Base-by-base conservation (phyloP, 106 monocot genomes). In the Dendrobium chrysotoxum region DNA sequence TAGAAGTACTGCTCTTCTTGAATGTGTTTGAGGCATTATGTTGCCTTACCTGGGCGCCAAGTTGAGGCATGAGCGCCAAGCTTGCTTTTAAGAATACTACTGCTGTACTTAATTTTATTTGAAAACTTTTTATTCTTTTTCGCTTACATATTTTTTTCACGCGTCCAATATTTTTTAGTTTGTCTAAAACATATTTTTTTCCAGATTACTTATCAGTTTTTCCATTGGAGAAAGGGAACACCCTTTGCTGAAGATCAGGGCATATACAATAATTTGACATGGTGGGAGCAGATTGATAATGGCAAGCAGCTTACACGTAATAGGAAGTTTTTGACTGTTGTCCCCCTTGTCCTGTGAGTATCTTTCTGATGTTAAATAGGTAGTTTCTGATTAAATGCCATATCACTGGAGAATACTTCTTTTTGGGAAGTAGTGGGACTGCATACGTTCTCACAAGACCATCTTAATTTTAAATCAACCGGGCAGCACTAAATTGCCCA, bases 271-370 rank as follows among this genome's bases (percentile, higher is more conserved):
- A 75, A 83, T 70, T 85, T 89, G 85, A 92, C 92, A 0, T 92
- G 92, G 92, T 92, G 92, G 92, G 92, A 92, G 82, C 92, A 92
- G 78, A 89, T 92, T 20, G 92, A 92, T 84, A 92, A 87, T 84
- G 92, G 92, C 76, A 89, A 92, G 79, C 92, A 92, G 78, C 79
- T 89, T 47, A 92, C 92, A 11, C 85, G 89, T 25, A 92, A 92
- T 74, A 85, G 91, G 53, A 91, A 91, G 83, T 91, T 91, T 82
- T 57, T 91, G 68, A 91, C 87, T 21, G 88, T 89, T 80, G 92
- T 92, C 17, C 92, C 92, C 73, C 85, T 92, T n/a, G 89, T 92
- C 41, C 80, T 92, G 92, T 92, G 64, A 92, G 92, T 88, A 85
- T 82, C 26, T 21, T 17, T 65, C 20, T 72, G 72, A 40, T 5